phyloP scores from a whole-genome alignment of 176 grass and related monocot genomes.

The Oryza australiensis region DNA sequence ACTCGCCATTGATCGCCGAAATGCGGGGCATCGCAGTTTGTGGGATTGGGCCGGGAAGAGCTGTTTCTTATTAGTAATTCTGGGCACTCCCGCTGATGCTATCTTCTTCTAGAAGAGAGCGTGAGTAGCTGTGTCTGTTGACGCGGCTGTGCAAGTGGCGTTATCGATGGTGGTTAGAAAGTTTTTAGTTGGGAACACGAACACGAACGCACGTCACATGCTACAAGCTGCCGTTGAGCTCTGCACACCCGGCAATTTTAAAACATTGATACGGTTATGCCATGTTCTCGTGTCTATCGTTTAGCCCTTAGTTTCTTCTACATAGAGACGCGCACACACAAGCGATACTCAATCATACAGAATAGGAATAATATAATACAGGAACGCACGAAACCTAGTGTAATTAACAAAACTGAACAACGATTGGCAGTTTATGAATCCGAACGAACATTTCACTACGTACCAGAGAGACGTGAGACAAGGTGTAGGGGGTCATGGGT shows the following conservation, averaged over 20 bases:
- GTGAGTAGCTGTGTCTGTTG: not conserved
- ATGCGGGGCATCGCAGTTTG: not conserved
- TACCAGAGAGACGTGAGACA: too few relatives aligned
- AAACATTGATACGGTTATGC: not conserved
- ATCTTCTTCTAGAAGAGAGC: slow-evolving; percentile 15
- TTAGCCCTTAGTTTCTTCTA: not conserved
- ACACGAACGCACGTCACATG: slow-evolving; percentile 2
- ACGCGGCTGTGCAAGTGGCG: not conserved
- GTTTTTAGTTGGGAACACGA: not conserved
- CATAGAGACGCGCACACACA: not conserved
- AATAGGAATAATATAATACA: not conserved
- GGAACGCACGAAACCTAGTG: not conserved
- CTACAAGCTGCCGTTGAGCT: not conserved
- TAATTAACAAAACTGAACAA: not conserved
- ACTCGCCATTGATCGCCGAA: not conserved
- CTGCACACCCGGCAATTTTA: not conserved
- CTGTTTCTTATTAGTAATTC: not conserved
- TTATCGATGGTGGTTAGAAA: not conserved
- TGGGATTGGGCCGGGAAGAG: not conserved
- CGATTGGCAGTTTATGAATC: not conserved
- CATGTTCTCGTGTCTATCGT: not conserved
- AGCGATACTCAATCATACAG: not conserved
- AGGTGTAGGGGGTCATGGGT: too few relatives aligned
- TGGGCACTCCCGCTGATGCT: not conserved
- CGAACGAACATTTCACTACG: not conserved